These are phyloP conservation scores for Lithohypha guttulata DNA, from an alignment of 2,329 filamentous ascomycete species.

Conservation along the genomic window DNA sequence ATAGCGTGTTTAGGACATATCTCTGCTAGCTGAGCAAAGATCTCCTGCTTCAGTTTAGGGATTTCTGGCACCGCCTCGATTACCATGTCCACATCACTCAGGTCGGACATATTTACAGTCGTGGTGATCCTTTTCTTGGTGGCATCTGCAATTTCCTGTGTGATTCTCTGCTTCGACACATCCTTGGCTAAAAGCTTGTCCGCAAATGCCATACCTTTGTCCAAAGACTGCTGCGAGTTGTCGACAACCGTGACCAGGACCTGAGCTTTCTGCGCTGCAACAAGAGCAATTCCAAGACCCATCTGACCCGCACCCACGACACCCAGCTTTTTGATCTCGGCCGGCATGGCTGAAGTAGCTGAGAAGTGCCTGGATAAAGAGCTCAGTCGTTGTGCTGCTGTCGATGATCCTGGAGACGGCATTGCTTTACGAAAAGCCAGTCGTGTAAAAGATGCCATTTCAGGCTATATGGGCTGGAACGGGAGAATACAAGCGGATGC, in stretches of 20 bases:
- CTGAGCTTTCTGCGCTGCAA: conserved; percentile 73
- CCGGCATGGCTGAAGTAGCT: conserved; percentile 50
- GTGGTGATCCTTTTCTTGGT: conserved; percentile 59
- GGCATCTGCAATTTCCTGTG: conserved; percentile 66
- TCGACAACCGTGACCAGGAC: conserved; percentile 83
- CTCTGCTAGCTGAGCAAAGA: conserved; percentile 72
- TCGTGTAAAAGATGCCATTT: conserved; percentile 16
- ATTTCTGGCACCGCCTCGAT: conserved; percentile 97
- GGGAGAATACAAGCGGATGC: too few relatives aligned
- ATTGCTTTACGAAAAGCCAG: conserved; percentile 26
- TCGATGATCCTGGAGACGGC: conserved; percentile 26
- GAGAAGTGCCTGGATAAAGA: conserved; percentile 51
- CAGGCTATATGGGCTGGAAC: too few relatives aligned
- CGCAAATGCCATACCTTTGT: conserved; percentile 88
- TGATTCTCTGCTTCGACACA: conserved; percentile 75
- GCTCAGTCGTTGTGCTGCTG: conserved; percentile 28
- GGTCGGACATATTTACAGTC: conserved; percentile 62
- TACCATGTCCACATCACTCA: conserved; percentile 83
- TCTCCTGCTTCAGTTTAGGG: conserved; percentile 70
- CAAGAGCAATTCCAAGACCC: conserved; percentile 91
- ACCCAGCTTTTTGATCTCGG: conserved; percentile 75
- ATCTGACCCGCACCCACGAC: conserved; percentile 94
- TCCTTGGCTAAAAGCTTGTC: conserved; percentile 92
- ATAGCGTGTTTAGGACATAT: conserved; percentile 78
- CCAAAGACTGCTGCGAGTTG: conserved; percentile 68